phyloP scores from a whole-genome alignment of 371 early-diverging fungal species.

The Mucor velutinosus region DNA sequence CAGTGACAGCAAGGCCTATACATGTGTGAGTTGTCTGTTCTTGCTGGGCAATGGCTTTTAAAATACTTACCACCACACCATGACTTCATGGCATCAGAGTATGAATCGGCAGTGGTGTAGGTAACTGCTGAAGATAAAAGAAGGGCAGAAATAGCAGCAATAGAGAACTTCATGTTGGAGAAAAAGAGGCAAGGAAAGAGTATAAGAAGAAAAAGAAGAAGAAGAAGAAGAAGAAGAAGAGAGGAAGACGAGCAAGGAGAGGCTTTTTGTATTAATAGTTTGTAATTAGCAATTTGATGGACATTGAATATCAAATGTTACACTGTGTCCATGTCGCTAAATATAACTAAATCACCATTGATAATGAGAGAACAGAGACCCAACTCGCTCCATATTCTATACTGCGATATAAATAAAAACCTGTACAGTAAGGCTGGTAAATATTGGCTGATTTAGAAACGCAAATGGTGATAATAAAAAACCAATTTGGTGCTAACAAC shows the following conservation, averaged over 20 bases:
- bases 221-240: background rate
- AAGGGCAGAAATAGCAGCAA: constrained; percentile 46
- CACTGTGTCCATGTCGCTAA: background rate
- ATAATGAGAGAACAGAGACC: background rate
- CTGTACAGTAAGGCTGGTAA: no score
- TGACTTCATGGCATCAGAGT: constrained; percentile 45
- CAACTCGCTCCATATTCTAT: background rate
- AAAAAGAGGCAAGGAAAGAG: constrained; percentile 1
- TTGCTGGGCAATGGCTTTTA: background rate
- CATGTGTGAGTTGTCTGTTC: background rate
- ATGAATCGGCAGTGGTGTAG: constrained; percentile 40
- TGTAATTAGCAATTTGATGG: background rate
- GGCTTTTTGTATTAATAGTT: background rate
- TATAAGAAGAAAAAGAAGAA: background rate
- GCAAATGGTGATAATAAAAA: no score
- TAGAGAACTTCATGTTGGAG: constrained; percentile 46
- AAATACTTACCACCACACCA: constrained; percentile 43
- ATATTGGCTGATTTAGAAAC: no score
- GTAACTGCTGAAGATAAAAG: constrained; percentile 33
- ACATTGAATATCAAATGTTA: constrained; percentile 6
- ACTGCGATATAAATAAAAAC: no score
- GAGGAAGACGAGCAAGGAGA: no score
- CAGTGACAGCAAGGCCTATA: constrained; percentile 28
- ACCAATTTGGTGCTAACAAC: no score
- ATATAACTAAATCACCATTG: background rate